Percentiles rank a stretch among this genome's conserved stretches.
phyloP scores from a whole-genome alignment of 176 grass and related monocot species.

The Dactylis glomerata region DNA sequence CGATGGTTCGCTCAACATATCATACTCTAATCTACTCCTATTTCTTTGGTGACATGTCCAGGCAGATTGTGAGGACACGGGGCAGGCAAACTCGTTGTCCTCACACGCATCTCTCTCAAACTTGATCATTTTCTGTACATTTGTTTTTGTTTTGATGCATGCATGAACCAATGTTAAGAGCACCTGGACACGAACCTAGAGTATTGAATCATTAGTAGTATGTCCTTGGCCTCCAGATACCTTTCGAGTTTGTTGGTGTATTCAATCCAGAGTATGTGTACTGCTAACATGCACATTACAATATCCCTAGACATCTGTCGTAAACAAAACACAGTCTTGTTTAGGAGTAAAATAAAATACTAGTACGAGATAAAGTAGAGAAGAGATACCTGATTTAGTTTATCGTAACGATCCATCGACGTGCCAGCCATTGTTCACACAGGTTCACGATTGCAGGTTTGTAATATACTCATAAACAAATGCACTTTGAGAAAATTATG shows the following conservation, averaged over 20 bases:
- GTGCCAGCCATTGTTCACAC: constrained; percentile 10
- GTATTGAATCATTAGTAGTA: background rate
- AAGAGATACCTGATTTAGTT: background rate
- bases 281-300: background rate
- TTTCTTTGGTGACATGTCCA: background rate
- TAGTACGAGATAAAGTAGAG: background rate
- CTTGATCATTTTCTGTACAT: background rate
- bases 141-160: constrained; percentile 4
- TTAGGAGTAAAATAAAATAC: background rate
- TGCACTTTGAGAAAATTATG: background rate
- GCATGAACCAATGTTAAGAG: background rate
- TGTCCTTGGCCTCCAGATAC: constrained; percentile 5
- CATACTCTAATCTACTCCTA: background rate
- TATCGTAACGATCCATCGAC: background rate
- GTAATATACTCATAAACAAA: background rate
- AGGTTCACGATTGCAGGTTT: background rate
- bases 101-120: background rate
- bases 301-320: background rate
- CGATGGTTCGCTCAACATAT: background rate
- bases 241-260: constrained; percentile 23
- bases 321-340: background rate
- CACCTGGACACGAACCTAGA: background rate
- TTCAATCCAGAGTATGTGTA: background rate
- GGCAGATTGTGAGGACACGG: constrained; percentile 31
- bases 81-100: constrained; percentile 11